A percentile compares a stretch with the other conserved stretches of the same genome.
Conservation (phyloP, 805 yeast species). For the Candida tallmaniae region DNA sequence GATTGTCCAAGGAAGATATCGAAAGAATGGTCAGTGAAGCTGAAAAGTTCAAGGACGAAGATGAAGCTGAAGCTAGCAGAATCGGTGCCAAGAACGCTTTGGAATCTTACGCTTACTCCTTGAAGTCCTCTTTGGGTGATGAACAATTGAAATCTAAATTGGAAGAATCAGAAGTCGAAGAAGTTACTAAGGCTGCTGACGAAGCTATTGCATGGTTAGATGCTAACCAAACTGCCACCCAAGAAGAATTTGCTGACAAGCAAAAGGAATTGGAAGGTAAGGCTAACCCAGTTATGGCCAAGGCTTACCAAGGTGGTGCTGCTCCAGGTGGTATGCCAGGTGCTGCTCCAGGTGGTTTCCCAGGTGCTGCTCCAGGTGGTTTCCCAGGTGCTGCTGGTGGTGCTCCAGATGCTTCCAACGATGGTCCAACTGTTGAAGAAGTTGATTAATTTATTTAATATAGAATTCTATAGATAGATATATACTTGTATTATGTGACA, state of each 20-base stretch:
- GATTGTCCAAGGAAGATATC: constrained; percentile 95
- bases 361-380: constrained; percentile 65
- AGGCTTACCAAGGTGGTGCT: constrained; percentile 94
- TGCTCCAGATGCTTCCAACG: constrained; percentile 42
- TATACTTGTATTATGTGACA: not conserved
- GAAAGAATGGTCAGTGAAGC: constrained; percentile 98
- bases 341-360: constrained; percentile 59
- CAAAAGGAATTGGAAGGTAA: constrained; percentile 93
- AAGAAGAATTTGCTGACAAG: constrained; percentile 87
- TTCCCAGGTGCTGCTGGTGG: constrained; percentile 58
- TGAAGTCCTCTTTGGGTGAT: constrained; percentile 65
- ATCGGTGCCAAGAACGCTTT: constrained; percentile 91
- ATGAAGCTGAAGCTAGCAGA: constrained; percentile 91
- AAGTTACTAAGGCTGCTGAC: constrained; percentile 73
- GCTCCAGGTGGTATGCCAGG: constrained; percentile 52
- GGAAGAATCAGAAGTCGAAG: constrained; percentile 53
- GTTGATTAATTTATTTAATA: constrained; percentile 32
- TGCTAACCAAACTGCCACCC: constrained; percentile 84
- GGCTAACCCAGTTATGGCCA: constrained; percentile 95
- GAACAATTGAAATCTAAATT: constrained; percentile 9
- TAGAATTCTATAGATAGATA: not conserved
- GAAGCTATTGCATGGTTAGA: constrained; percentile 91
- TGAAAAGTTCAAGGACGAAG: constrained; percentile 95
- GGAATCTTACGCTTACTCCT: constrained; percentile 91
- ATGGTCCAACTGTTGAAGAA: constrained; percentile 53